Evolutionary conservation across 345 rosid genomes (phyloP).

Genomic region (Eucalyptus tenuipes): DNA sequence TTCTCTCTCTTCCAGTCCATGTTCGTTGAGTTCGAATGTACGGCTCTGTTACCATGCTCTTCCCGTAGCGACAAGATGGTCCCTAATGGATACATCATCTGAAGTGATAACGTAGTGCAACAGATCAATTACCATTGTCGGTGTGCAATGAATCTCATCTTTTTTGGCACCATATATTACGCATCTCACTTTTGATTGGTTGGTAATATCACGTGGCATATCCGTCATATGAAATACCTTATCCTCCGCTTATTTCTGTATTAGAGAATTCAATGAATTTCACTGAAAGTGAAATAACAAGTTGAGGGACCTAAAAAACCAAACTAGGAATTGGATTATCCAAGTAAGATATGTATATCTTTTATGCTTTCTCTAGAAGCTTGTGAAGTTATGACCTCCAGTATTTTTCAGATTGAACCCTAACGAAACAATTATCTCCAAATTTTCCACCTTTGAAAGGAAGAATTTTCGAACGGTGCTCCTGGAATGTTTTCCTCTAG

Average conservation of each 20-base stretch:
- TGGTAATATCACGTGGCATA: not conserved
- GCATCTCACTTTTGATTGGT: not conserved
- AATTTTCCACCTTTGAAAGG: not conserved
- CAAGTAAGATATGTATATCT: not conserved
- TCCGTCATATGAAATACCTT: not conserved
- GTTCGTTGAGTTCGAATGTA: not conserved
- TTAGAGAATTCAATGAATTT: not conserved
- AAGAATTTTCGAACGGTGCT: not conserved
- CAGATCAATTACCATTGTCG: not conserved
- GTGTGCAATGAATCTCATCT: not conserved
- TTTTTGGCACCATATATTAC: not conserved
- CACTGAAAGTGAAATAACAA: not conserved
- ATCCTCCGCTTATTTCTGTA: not conserved
- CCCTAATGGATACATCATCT: not conserved
- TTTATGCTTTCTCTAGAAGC: not conserved
- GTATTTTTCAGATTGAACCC: not conserved
- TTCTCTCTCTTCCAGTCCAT: not conserved
- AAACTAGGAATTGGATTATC: not conserved
- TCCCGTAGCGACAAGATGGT: not conserved
- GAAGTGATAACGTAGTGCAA: not conserved
- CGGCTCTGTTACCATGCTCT: not conserved
- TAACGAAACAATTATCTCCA: not conserved
- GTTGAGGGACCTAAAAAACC: not conserved
- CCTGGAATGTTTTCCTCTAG: not conserved
- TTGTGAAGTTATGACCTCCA: not conserved